Evolutionary conservation across 1,284 basidiomycete genomes (phyloP).

Genomic region (Boletus semigastroideus): DNA sequence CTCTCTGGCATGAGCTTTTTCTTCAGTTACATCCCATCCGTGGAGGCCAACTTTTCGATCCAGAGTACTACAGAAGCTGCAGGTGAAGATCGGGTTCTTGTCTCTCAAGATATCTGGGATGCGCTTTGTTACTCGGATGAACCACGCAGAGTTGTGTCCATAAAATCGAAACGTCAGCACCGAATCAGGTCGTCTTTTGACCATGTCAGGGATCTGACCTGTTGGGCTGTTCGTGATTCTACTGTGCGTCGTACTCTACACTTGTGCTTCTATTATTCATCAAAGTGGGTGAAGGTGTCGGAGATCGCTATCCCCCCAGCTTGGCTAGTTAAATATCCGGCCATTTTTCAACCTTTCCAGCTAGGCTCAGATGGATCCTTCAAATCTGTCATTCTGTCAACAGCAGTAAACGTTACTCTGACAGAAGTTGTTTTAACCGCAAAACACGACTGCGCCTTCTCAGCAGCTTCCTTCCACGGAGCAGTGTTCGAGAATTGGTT

Average conservation of each 20-base stretch:
- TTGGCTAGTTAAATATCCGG: conserved; percentile 29
- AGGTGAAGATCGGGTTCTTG: conserved; percentile 22
- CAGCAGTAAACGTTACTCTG: conserved; percentile 24
- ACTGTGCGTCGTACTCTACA: conserved; percentile 20
- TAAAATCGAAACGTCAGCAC: conserved; percentile 27
- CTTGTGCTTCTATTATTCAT: conserved; percentile 8
- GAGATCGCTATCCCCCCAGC: conserved; percentile 28
- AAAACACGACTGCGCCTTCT: conserved; percentile 44
- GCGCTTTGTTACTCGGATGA: conserved; percentile 22
- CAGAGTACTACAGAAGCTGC: conserved; percentile 1
- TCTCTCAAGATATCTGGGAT: conserved; percentile 37
- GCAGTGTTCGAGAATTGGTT: conserved; percentile 26
- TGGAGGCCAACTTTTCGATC: conserved; percentile 26
- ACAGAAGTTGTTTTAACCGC: conserved; percentile 50
- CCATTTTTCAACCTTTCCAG: conserved; percentile 29
- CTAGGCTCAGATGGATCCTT: conserved; percentile 2
- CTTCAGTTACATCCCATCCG: conserved; percentile 24
- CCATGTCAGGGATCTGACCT: conserved; percentile 16
- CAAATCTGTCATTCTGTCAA: conserved; percentile 22
- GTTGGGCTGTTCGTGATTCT: conserved; percentile 30
- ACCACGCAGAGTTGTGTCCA: conserved; percentile 15
- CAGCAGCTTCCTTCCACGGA: conserved; percentile 22
- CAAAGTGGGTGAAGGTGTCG: conserved; percentile 18
- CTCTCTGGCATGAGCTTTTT: conserved; percentile 32
- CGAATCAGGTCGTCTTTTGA: conserved; percentile 6